Conservation (phyloP, 2,329 filamentous ascomycete species). For the Talaromyces rugulosus region DNA sequence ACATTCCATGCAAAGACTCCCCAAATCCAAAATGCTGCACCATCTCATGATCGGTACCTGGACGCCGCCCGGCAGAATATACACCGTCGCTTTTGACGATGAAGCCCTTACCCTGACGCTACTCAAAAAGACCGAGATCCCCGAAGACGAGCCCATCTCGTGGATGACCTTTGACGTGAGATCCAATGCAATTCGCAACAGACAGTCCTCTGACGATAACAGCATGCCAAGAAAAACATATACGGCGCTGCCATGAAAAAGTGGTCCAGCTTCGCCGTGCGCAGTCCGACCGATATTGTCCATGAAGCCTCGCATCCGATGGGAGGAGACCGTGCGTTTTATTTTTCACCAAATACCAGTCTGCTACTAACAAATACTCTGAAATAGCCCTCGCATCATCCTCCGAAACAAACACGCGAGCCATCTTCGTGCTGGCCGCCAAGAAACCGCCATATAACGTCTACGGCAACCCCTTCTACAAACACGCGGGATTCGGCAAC, state of each 20-base stretch:
- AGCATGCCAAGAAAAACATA: conserved; percentile 78
- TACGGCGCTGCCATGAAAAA: conserved; percentile 93
- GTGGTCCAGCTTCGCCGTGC: conserved; percentile 77
- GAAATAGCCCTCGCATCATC: conserved; percentile 61
- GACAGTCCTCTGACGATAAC: conserved; percentile 3
- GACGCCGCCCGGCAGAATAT: conserved; percentile 85
- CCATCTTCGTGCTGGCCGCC: conserved; percentile 82
- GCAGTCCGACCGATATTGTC: conserved; percentile 69
- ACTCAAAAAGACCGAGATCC: conserved; percentile 76
- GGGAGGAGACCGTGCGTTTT: conserved; percentile 64
- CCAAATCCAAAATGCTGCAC: conserved; percentile 63
- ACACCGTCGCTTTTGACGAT: conserved; percentile 84
- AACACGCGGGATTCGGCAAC: conserved; percentile 75
- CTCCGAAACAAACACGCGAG: conserved; percentile 72
- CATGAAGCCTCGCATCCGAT: conserved; percentile 73
- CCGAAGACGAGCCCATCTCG: conserved; percentile 79
- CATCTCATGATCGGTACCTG: conserved; percentile 91
- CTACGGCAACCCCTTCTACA: conserved; percentile 89
- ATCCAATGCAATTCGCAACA: background rate
- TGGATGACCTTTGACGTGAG: conserved; percentile 89
- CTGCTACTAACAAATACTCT: background rate
- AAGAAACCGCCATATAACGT: conserved; percentile 73
- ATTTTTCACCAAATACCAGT: background rate
- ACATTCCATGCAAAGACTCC: background rate
- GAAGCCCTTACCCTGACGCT: conserved; percentile 69